These are phyloP conservation scores for Penicillium sp. DNA, from an alignment of 2,329 filamentous ascomycete genomes.

Conservation along the genomic window DNA sequence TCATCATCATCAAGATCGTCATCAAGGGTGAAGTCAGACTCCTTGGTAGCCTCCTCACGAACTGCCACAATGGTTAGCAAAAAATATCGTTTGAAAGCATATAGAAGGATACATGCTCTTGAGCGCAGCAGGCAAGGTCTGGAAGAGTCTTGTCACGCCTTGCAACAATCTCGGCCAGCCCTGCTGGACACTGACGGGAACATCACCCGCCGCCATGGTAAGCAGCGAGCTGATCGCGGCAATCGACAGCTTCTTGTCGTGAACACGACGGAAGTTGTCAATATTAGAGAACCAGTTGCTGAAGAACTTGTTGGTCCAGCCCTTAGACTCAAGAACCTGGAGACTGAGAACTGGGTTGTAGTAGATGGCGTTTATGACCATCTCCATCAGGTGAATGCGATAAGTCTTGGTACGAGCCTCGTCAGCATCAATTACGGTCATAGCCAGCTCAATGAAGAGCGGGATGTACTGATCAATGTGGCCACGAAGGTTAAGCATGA, in stretches of 20 bases:
- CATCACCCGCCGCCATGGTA: constrained; percentile 73
- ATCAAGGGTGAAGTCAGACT: constrained; percentile 75
- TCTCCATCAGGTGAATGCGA: constrained; percentile 95
- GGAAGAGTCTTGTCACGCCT: constrained; percentile 88
- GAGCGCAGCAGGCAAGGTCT: constrained; percentile 80
- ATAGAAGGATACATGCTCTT: constrained; percentile 62
- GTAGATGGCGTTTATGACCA: constrained; percentile 97
- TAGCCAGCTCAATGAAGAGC: constrained; percentile 85
- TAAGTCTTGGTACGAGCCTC: constrained; percentile 90
- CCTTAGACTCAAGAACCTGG: constrained; percentile 82
- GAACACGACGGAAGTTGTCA: constrained; percentile 86
- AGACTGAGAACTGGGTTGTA: constrained; percentile 89
- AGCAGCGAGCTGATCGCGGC: constrained; percentile 87
- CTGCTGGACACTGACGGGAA: constrained; percentile 88
- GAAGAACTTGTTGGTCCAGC: constrained; percentile 99
- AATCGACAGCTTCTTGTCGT: constrained; percentile 98
- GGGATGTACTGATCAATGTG: constrained; percentile 85
- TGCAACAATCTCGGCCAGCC: constrained; percentile 91
- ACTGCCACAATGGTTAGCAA: constrained; percentile 50
- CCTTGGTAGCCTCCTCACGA: constrained; percentile 86
- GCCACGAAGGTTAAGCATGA: constrained; percentile 92
- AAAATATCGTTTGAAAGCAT: constrained; percentile 5
- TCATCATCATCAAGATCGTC: constrained; percentile 74
- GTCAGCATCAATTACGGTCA: constrained; percentile 70
- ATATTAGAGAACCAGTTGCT: constrained; percentile 97